Percentiles rank a stretch among this genome's conserved stretches.
These are phyloP conservation scores for Fusarium chaquense DNA, from an alignment of 2,329 filamentous ascomycete genomes.

Conservation along the genomic window DNA sequence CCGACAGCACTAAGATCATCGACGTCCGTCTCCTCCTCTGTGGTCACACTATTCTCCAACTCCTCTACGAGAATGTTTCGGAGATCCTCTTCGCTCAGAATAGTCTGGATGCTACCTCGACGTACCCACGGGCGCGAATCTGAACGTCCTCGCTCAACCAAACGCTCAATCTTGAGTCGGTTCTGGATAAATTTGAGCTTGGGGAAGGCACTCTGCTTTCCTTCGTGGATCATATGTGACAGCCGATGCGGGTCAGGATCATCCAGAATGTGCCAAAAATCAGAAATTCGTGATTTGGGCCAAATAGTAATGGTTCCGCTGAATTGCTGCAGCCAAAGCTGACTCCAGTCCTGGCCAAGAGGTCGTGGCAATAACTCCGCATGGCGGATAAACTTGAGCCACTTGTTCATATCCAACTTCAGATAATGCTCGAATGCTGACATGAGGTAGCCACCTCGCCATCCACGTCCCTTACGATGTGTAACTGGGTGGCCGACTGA, in stretches of 20 bases:
- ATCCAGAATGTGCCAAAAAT: constrained; percentile 87
- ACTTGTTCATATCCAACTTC: constrained; percentile 96
- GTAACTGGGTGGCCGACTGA: constrained; percentile 93
- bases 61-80: constrained; percentile 60
- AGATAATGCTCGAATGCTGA: constrained; percentile 94
- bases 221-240: constrained; percentile 89
- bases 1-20: constrained; percentile 48
- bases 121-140: constrained; percentile 64
- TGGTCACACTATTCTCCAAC: constrained; percentile 50
- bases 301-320: constrained; percentile 96
- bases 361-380: constrained; percentile 91
- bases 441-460: constrained; percentile 95
- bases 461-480: constrained; percentile 91
- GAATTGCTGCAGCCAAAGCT: constrained; percentile 96
- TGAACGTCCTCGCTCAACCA: constrained; percentile 69
- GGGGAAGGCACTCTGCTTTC: constrained; percentile 89
- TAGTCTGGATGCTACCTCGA: constrained; percentile 68
- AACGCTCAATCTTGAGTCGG: constrained; percentile 82
- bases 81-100: constrained; percentile 71
- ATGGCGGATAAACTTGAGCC: constrained; percentile 93
- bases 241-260: constrained; percentile 83
- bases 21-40: constrained; percentile 54
- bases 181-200: constrained; percentile 94
- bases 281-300: constrained; percentile 82
- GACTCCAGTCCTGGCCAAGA: constrained; percentile 94